Base-by-base conservation (phyloP, 1,284 basidiomycete genomes). In the Apiotrichum siamense region DNA sequence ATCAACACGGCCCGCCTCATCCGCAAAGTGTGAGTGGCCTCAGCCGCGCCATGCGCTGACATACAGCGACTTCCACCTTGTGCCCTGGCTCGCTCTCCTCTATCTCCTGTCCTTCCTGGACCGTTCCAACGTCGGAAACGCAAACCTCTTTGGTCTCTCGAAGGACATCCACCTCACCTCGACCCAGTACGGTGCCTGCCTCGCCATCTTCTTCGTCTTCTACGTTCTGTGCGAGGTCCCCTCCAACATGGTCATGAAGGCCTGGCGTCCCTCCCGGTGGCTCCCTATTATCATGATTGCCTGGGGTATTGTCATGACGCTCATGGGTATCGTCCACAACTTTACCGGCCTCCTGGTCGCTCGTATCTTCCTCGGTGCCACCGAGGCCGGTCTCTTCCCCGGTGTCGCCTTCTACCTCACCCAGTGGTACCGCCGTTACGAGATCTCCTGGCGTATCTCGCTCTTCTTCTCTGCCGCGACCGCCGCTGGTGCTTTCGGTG, bases 21-120 rank as follows among this genome's bases (percentile, higher is more conserved):
- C 29, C 52, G 52, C 52, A 54, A 49, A 31, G 26, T 49, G 52
- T 54, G 36, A 50, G 52, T 49, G 18, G 3, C 31, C 13, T n/a
- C 13, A 17, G 33, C 17, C 33, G 17, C 18, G 15, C 15, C 29
- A 31, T n/a, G n/a, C n/a, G n/a, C 33, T 35, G 18, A 35, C 33
- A 35, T 15, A 17, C 51, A 59, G 57, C 41, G 65, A 67, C 49
- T 49, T 47, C n/a, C 55, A 55, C 42, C 45, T 67, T 29, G 60
- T 67, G 7, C 63, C 64, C 11, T 63, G 61, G 59, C 59, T 68
- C 2, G 49, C 63, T 3, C 78, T 88, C 53, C 70, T 88, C 54
- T 88, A 87, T 70, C 77, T 86, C 13, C 69, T 85, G 39, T 83
- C 83, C 58, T 86, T 55, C 53, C 70, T 86, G 59, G 87, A 89